Conservation (phyloP, 2,329 filamentous ascomycete genomes). For the Fusarium goolgardi region DNA sequence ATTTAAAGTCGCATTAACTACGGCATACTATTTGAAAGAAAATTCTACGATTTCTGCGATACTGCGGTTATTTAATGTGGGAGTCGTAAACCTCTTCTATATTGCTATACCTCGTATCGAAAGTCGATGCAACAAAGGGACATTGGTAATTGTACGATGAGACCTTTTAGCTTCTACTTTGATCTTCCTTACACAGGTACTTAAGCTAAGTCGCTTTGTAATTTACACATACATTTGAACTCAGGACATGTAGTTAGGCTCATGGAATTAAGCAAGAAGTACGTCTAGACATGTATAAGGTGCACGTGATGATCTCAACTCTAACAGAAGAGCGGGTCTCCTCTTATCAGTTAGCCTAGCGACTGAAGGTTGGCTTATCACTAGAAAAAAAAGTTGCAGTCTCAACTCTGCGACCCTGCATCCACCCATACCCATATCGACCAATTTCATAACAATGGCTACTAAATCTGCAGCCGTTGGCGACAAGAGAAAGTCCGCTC, state of each 20-base stretch:
- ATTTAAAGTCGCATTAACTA: neutral
- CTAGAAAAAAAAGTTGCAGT: slow-evolving; percentile 45
- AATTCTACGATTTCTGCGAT: accelerated
- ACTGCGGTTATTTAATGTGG: neutral
- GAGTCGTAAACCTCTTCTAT: neutral
- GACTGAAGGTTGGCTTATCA: slow-evolving; percentile 36
- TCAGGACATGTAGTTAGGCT: neutral
- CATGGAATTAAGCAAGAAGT: neutral
- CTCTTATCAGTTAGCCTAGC: slow-evolving; percentile 35
- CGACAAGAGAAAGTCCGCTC: slow-evolving; percentile 68
- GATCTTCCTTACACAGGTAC: neutral
- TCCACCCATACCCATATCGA: slow-evolving; percentile 27
- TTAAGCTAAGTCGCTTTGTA: neutral
- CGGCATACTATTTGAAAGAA: too few relatives aligned
- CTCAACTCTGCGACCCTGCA: slow-evolving; percentile 39
- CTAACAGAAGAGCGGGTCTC: slow-evolving; percentile 8
- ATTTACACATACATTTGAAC: too few relatives aligned
- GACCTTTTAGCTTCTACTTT: neutral
- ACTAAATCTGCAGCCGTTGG: slow-evolving; percentile 60
- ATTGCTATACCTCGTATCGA: neutral
- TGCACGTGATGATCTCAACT: slow-evolving; percentile 23
- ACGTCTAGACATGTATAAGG: neutral
- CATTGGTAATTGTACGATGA: neutral
- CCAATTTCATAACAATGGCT: slow-evolving; percentile 56
- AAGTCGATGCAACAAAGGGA: neutral